A percentile compares a stretch with the other conserved stretches of the same genome.
phyloP scores from a whole-genome alignment of 106 monocot genomes.

The Xerophyta viscosa region DNA sequence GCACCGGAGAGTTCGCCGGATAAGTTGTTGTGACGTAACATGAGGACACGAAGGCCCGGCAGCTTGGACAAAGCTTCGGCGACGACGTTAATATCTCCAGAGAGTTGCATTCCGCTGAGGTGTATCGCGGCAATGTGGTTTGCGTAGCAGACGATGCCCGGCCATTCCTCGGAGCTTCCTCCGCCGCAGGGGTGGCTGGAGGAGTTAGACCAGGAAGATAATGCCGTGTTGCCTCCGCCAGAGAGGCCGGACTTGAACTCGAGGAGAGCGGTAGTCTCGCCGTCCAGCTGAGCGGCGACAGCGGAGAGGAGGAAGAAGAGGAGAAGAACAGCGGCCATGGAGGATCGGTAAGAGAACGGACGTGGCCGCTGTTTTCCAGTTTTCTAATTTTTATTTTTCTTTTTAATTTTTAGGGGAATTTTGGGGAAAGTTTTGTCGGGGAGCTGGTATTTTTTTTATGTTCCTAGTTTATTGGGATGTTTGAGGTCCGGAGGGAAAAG shows the following conservation, averaged over 20 bases:
- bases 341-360: not conserved
- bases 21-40: conserved; percentile 37
- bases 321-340: conserved; percentile 5
- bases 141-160: conserved; percentile 42
- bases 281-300: no score
- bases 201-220: conserved; percentile 13
- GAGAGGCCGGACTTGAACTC: no score
- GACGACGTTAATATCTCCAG: conserved; percentile 33
- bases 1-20: conserved; percentile 55
- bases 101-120: conserved; percentile 31
- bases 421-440: no score
- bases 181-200: conserved; percentile 12
- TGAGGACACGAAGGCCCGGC: conserved; percentile 30
- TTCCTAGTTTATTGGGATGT: not conserved
- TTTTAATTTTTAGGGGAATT: no score
- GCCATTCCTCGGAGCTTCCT: conserved; percentile 24
- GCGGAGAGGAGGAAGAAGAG: not conserved
- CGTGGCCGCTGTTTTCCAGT: not conserved
- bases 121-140: conserved; percentile 35
- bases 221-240: not conserved
- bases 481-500: no score
- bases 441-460: not conserved
- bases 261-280: no score
- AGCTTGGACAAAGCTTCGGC: conserved; percentile 23
- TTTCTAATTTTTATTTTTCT: not conserved